Percentiles rank a stretch among this genome's conserved stretches.
phyloP scores from a whole-genome alignment of 2,329 filamentous ascomycete species.

The Talaromyces sp. region DNA sequence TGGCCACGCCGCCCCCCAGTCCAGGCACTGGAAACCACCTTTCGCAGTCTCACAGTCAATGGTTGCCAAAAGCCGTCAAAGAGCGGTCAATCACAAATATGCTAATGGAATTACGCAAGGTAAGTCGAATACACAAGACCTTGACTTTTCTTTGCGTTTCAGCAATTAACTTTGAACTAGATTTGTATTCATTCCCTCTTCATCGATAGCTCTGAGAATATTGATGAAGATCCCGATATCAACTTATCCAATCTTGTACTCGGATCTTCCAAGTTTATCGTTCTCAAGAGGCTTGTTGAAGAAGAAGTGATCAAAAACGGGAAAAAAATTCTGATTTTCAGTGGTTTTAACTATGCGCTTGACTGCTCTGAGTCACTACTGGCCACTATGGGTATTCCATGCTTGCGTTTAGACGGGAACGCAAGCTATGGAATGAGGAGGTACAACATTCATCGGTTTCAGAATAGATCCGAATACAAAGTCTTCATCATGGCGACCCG shows the following conservation, averaged over 20 bases:
- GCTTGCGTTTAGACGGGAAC: constrained; percentile 46
- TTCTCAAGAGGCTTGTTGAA: constrained; percentile 44
- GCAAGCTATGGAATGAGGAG: constrained; percentile 48
- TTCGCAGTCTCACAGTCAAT: no score
- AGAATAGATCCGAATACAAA: constrained; percentile 44
- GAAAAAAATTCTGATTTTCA: constrained; percentile 53
- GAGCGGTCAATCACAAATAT: constrained; percentile 43
- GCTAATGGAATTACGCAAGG: constrained; percentile 52
- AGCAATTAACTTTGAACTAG: constrained; percentile 10
- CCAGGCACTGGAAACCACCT: background rate
- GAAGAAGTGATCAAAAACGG: constrained; percentile 21
- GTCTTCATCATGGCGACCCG: constrained; percentile 54
- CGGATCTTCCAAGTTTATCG: constrained; percentile 49
- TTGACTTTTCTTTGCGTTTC: background rate
- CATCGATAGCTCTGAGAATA: constrained; percentile 37
- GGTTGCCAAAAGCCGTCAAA: constrained; percentile 13
- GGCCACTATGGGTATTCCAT: constrained; percentile 37
- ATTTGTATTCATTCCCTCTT: constrained; percentile 54
- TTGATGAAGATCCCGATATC: constrained; percentile 42
- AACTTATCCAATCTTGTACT: constrained; percentile 21
- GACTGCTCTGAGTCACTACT: constrained; percentile 51
- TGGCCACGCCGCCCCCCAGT: background rate
- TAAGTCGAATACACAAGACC: constrained; percentile 1
- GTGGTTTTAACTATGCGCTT: constrained; percentile 49
- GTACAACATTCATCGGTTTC: constrained; percentile 51